Conservation (phyloP, 1,139 yeast species). For the Tardiomyces digboiensis region DNA sequence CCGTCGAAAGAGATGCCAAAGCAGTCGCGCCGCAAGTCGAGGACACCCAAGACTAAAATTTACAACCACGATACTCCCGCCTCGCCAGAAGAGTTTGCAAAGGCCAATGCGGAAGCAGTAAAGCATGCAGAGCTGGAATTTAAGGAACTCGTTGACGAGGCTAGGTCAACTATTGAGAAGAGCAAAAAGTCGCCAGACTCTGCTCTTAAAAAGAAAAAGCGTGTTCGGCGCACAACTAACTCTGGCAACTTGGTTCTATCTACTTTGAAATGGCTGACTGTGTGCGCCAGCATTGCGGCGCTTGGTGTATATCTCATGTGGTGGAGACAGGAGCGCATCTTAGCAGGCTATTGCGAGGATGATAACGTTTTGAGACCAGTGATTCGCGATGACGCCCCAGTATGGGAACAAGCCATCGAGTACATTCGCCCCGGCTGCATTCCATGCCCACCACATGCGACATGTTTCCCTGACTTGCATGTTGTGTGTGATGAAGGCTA, state of each 20-base stretch:
- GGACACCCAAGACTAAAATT: not conserved
- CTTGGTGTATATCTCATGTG: slow-evolving; percentile 11
- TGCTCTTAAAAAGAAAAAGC: not conserved
- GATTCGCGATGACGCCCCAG: not conserved
- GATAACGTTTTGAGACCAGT: not conserved
- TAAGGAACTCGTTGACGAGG: not conserved
- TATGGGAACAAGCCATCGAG: slow-evolving; percentile 11
- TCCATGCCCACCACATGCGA: slow-evolving; percentile 75
- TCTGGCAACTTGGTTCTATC: not conserved
- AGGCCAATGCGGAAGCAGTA: not conserved
- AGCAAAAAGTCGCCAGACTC: not conserved
- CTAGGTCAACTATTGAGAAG: not conserved
- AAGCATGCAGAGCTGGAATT: not conserved
- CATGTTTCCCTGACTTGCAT: slow-evolving; percentile 52
- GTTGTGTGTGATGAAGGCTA: slow-evolving; percentile 66
- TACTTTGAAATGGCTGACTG: not conserved
- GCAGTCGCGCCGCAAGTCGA: not conserved
- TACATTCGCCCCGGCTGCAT: slow-evolving; percentile 53
- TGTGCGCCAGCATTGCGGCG: not conserved
- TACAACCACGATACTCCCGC: not conserved
- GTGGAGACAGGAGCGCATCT: slow-evolving; percentile 23
- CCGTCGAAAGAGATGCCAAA: not conserved
- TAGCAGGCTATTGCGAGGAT: slow-evolving; percentile 28
- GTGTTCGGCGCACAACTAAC: not conserved
- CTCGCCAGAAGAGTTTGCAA: not conserved